Percentiles rank a stretch among this genome's conserved stretches.
Conservation (phyloP, 2,329 filamentous ascomycete genomes). For the Pseudopithomyces maydicus region DNA sequence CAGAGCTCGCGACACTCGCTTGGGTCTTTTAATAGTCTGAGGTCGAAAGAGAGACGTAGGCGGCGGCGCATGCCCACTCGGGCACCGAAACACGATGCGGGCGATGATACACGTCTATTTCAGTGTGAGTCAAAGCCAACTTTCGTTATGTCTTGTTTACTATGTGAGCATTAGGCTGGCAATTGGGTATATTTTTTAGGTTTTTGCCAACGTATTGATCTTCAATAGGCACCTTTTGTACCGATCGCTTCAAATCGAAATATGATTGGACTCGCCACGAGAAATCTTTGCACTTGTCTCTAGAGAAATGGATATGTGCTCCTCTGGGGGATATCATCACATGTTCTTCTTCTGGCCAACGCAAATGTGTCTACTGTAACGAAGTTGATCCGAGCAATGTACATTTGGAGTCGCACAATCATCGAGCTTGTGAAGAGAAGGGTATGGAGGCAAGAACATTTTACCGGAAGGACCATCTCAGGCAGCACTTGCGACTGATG, state of each 20-base stretch:
- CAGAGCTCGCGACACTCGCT: slow-evolving; percentile 62
- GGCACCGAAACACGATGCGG: slow-evolving; percentile 31
- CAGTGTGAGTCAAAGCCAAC: slow-evolving; percentile 26
- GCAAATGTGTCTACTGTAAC: slow-evolving; percentile 65
- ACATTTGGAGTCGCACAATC: slow-evolving; percentile 66
- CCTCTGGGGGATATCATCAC: slow-evolving; percentile 62
- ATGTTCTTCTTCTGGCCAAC: slow-evolving; percentile 61
- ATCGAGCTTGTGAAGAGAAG: slow-evolving; percentile 69
- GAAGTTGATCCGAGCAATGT: slow-evolving; percentile 57
- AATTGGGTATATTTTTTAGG: neutral
- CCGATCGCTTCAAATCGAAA: slow-evolving; percentile 47
- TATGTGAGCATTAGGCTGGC: too few relatives aligned
- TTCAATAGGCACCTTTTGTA: slow-evolving; percentile 39
- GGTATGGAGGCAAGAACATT: slow-evolving; percentile 66
- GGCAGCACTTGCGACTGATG: slow-evolving; percentile 65
- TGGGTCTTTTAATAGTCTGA: slow-evolving; percentile 60
- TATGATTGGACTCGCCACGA: slow-evolving; percentile 50
- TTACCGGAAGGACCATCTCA: slow-evolving; percentile 66
- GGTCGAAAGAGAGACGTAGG: slow-evolving; percentile 61
- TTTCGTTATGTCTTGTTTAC: neutral
- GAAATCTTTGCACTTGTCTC: slow-evolving; percentile 44
- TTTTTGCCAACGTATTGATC: neutral
- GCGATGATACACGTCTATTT: slow-evolving; percentile 31
- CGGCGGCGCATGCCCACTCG: slow-evolving; percentile 55
- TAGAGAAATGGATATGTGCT: slow-evolving; percentile 59